Evolutionary conservation across 73 alveolate species (phyloP), one percentile per base, ranked within the genome.

Genomic region (Blepharisma japonicum): DNA sequence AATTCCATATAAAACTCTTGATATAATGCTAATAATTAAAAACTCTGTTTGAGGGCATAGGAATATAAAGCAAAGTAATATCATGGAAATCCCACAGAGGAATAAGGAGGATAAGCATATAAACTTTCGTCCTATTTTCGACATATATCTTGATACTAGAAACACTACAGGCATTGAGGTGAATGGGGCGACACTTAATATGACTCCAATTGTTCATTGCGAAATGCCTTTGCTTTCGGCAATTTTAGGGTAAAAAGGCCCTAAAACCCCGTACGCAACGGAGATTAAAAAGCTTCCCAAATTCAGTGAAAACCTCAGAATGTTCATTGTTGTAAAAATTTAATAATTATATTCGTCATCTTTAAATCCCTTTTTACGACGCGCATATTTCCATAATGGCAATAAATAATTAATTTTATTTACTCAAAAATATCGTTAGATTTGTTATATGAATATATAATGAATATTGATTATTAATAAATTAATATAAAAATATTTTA

Each of bases 191-290:
- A 39, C 2, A 18, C 49, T 25, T 8, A 14, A 61, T 8, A 61
- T 61, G n/a, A 61, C 46, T 61, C 74, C 74, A 1, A 61, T 61
- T 9, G 23, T n/a, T 39, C 74, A 61, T 9, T 14, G 39, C 18
- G 14, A 14, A 25, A 61, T 61, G n/a, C 74, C 74, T 61, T 20
- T 8, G 74, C 23, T 39, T 61, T 61, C 74, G 2, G 74, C 74
- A 14, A 61, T 39, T 25, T 5, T 61, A 20, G 74, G 23, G 47
- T 61, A 61, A 61, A 61, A 61, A 14, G 74, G 74, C 14, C 47
- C 39, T 61, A 61, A 8, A 9, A 61, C 23, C 18, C 18, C 23
- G 38, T 14, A 14, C 2, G 74, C 39, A 14, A 39, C 38, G 5
- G 48, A 18, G 42, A 32, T 32, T 32, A 32, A 1, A 32, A 32